These are phyloP conservation scores for Zhuliangozyma blackwelliae DNA, from an alignment of 1,139 yeast species.

Conservation along the genomic window DNA sequence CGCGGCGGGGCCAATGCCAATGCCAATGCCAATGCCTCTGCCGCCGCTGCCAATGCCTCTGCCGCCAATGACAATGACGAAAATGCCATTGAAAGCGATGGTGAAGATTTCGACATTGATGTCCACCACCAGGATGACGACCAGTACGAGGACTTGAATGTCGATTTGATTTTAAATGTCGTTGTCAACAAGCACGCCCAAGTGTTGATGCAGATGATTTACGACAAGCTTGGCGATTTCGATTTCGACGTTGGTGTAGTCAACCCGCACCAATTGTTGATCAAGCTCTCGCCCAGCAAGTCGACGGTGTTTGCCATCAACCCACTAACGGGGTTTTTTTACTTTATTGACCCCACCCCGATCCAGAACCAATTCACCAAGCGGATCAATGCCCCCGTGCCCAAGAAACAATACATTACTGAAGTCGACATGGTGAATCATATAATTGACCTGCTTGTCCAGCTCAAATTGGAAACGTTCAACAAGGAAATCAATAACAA, in stretches of 20 bases:
- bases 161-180: conserved; percentile 31
- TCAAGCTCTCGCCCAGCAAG: conserved; percentile 33
- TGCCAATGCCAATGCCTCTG: conserved; percentile 2
- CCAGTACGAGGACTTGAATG: conserved; percentile 28
- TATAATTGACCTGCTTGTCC: conserved; percentile 37
- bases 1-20: neutral
- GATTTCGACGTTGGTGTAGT: conserved; percentile 14
- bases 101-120: conserved; percentile 3
- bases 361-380: conserved; percentile 31
- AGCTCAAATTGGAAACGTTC: conserved; percentile 51
- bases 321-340: conserved; percentile 43
- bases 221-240: conserved; percentile 11
- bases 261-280: conserved; percentile 33
- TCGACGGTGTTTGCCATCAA: conserved; percentile 39
- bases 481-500: conserved; percentile 49
- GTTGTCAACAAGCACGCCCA: conserved; percentile 40
- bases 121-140: conserved; percentile 12
- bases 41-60: too few species aligned
- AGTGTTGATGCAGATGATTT: conserved; percentile 22
- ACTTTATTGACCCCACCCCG: conserved; percentile 42
- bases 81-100: conserved; percentile 5
- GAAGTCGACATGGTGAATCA: conserved; percentile 31
- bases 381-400: conserved; percentile 26
- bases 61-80: conserved; percentile 2
- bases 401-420: conserved; percentile 18